A percentile compares a stretch with the other conserved stretches of the same genome.
Evolutionary conservation across 1,284 basidiomycete species (phyloP).

Genomic region (Ustilago bromivora): DNA sequence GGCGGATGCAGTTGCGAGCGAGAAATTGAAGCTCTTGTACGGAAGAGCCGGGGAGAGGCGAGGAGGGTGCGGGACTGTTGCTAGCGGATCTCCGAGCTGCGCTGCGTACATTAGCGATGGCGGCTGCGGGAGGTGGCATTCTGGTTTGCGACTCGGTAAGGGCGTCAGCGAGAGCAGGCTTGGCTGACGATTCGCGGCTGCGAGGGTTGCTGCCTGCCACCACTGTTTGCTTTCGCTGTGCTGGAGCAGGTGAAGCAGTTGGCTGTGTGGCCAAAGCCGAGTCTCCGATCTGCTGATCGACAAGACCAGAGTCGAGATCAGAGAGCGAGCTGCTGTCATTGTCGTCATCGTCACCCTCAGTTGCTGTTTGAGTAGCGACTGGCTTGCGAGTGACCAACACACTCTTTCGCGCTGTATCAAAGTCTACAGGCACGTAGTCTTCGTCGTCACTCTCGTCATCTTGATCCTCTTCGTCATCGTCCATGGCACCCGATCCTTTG

Average conservation of each 20-base stretch:
- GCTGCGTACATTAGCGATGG: constrained; percentile 29
- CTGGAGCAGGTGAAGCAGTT: not conserved
- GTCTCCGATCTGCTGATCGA: constrained; percentile 38
- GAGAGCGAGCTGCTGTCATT: constrained; percentile 49
- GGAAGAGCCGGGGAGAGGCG: constrained; percentile 35
- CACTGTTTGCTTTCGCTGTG: constrained; percentile 18
- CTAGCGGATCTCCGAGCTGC: constrained; percentile 40
- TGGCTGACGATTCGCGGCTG: constrained; percentile 26
- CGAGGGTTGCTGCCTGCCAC: constrained; percentile 6
- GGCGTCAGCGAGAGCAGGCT: constrained; percentile 9
- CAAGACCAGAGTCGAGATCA: constrained; percentile 27
- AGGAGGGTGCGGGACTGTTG: constrained; percentile 47
- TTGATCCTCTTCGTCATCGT: constrained; percentile 33
- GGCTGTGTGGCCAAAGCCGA: constrained; percentile 27
- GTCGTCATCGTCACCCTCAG: not conserved
- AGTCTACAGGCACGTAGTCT: constrained; percentile 38
- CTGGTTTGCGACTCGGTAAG: constrained; percentile 47
- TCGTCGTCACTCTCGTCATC: constrained; percentile 51
- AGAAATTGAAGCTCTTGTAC: constrained; percentile 44
- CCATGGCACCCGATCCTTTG: constrained; percentile 15
- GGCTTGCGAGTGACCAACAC: constrained; percentile 17
- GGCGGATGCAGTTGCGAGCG: constrained; percentile 49
- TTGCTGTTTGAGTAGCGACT: not conserved
- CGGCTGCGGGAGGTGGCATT: constrained; percentile 53
- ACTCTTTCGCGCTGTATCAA: constrained; percentile 12